Conservation (phyloP, 139 green algal genomes). For the Chlamydomonas sp. region DNA sequence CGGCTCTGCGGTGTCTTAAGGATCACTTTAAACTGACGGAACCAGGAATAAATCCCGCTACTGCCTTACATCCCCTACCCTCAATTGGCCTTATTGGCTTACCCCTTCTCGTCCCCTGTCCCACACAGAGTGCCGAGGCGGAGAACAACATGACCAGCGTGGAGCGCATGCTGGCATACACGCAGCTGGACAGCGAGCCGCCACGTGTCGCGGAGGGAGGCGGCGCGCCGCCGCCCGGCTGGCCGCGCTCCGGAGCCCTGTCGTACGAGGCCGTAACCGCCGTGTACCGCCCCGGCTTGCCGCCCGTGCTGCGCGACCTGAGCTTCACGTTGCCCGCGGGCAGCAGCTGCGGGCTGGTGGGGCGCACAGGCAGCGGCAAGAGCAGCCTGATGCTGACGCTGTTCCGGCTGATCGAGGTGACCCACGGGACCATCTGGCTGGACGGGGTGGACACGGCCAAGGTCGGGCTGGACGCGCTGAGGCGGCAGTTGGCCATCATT, state of each 20-base stretch:
- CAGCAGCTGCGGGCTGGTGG: constrained; percentile 73
- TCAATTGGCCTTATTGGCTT: not conserved
- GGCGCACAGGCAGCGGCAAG: constrained; percentile 87
- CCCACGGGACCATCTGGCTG: constrained; percentile 71
- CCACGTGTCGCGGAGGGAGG: constrained; percentile 55
- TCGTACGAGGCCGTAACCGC: constrained; percentile 64
- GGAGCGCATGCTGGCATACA: constrained; percentile 89
- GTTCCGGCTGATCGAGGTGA: constrained; percentile 85
- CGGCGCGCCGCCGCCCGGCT: constrained; percentile 55
- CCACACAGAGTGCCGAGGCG: constrained; percentile 60
- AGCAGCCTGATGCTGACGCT: constrained; percentile 83
- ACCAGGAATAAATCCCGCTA: not conserved
- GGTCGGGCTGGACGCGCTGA: constrained; percentile 79
- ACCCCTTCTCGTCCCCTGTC: not conserved
- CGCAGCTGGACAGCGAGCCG: constrained; percentile 72
- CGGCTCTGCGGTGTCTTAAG: too few species aligned
- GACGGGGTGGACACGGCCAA: constrained; percentile 75
- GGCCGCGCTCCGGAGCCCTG: constrained; percentile 70
- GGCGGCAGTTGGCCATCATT: constrained; percentile 85
- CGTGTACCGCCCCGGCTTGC: constrained; percentile 77
- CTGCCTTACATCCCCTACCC: not conserved
- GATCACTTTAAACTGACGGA: not conserved
- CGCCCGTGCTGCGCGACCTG: constrained; percentile 74
- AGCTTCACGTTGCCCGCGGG: constrained; percentile 69
- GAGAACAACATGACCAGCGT: constrained; percentile 90